Evolutionary conservation across 106 monocot genomes (phyloP).

Genomic region (Chionographis japonica): DNA sequence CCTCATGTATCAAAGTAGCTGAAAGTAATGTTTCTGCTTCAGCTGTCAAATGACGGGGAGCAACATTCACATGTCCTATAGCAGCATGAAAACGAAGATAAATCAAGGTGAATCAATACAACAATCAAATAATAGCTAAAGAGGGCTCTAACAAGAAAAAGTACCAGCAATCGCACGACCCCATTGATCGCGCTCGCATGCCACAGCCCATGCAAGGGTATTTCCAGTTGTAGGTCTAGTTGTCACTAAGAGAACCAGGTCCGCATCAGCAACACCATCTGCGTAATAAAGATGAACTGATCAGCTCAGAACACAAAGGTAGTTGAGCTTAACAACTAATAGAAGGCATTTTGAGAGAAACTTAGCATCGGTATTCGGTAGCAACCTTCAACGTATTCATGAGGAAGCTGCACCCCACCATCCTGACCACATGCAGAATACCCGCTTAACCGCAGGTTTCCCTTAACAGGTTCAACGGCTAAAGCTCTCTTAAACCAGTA

Average conservation of each 20-base stretch:
- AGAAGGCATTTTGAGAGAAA: background rate
- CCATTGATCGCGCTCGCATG: conserved; percentile 99
- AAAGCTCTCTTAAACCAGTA: conserved; percentile 88
- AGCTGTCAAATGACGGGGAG: conserved; percentile 95
- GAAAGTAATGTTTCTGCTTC: conserved; percentile 95
- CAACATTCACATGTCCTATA: conserved; percentile 96
- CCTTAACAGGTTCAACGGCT: conserved; percentile 93
- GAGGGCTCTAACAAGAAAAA: background rate
- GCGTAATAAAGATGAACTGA: conserved; percentile 12
- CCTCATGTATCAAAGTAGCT: conserved; percentile 97
- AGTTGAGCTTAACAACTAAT: too few species aligned
- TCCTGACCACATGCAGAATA: conserved; percentile 99
- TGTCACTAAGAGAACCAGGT: conserved; percentile 93
- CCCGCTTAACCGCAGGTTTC: conserved; percentile 89
- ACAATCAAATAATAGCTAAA: conserved; percentile 3
- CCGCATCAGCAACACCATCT: conserved; percentile 91
- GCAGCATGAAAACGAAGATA: conserved; percentile 1
- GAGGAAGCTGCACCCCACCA: conserved; percentile 97
- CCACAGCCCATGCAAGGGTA: conserved; percentile 99
- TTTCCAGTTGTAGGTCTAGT: conserved; percentile 97
- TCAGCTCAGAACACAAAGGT: too few species aligned
- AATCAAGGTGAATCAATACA: background rate
- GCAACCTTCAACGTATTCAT: conserved; percentile 87
- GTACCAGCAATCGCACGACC: conserved; percentile 97
- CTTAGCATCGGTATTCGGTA: background rate